Evolutionary conservation across 2,329 filamentous ascomycete genomes (phyloP), one percentile per base, ranked within the genome.

Genomic region (Furcasterigmium furcatum): DNA sequence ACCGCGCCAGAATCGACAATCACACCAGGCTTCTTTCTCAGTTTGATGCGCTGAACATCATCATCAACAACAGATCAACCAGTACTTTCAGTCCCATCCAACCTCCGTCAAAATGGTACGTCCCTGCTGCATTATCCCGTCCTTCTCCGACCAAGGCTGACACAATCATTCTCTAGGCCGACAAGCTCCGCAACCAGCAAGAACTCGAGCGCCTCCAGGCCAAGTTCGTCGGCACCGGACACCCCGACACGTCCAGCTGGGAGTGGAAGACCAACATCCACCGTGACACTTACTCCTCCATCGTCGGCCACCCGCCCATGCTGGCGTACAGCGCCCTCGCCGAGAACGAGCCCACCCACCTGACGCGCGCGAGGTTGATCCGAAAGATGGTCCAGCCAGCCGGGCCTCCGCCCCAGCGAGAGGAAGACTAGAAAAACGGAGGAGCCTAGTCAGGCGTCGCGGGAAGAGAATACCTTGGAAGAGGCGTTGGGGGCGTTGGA

Each of bases 191-290:
- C 64, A 94, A 90, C 9, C 89, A 96, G 58, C 94, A 99, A 70
- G 94, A 99, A 68, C 91, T 99, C 63, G 94, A 99, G 71, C 86
- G 91, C 53, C 87, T 97, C 16, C 94, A 99, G 71, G 86, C 91
- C 60, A 95, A 95, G 61, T 96, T 94, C 74, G 79, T 99, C 59
- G 94, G 94, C 56, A 97, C 94, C 4, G 94, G 94, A 20, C 91
- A 96, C 67, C 89, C 92, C 36, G 94, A 99, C 72, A 97, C 92
- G 13, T 95, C 91, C 21, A 95, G 90, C 67, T 94, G 94, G 84
- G 94, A 99, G 71, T 99, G 91, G 91, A 87, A 87, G 42, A 91
- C 88, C 49, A 99, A 97, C 72, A 92, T 97, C 62, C 82, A 91
- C 63, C 91, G 94, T 64, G 94, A 99, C 73, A 95, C 87, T 19